phyloP scores from a whole-genome alignment of 129 eudicot genomes.

The Solidago caesia region DNA sequence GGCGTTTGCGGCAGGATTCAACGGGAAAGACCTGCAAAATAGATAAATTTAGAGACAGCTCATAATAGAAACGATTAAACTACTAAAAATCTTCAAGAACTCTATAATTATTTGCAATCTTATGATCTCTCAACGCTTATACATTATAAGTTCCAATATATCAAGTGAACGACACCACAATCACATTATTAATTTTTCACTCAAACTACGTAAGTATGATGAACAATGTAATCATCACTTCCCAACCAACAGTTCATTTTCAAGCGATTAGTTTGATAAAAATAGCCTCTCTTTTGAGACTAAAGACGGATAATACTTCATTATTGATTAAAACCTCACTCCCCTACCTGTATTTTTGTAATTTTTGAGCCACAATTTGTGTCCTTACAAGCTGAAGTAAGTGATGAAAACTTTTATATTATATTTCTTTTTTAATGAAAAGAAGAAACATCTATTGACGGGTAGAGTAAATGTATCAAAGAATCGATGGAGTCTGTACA shows the following conservation, averaged over 20 bases:
- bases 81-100: slow-evolving; percentile 10
- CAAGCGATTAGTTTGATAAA: background rate
- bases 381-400: too few species aligned
- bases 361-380: background rate
- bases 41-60: background rate
- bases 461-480: background rate
- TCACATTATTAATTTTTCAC: background rate
- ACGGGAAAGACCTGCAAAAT: slow-evolving; percentile 69
- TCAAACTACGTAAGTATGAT: slow-evolving; percentile 7
- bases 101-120: background rate
- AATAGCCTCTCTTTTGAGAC: slow-evolving; percentile 6
- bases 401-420: background rate
- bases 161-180: background rate
- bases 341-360: background rate
- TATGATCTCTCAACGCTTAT: background rate
- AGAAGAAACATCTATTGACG: background rate
- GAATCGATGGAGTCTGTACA: slow-evolving; percentile 28
- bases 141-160: background rate
- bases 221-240: slow-evolving; percentile 1
- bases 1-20: slow-evolving; percentile 44
- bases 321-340: background rate
- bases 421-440: background rate
- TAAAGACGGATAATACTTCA: slow-evolving; percentile 12
- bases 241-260: background rate
- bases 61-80: slow-evolving; percentile 1